Evolutionary conservation across 139 green algal genomes (phyloP).

Genomic region (Zygnema circumcarinatum): DNA sequence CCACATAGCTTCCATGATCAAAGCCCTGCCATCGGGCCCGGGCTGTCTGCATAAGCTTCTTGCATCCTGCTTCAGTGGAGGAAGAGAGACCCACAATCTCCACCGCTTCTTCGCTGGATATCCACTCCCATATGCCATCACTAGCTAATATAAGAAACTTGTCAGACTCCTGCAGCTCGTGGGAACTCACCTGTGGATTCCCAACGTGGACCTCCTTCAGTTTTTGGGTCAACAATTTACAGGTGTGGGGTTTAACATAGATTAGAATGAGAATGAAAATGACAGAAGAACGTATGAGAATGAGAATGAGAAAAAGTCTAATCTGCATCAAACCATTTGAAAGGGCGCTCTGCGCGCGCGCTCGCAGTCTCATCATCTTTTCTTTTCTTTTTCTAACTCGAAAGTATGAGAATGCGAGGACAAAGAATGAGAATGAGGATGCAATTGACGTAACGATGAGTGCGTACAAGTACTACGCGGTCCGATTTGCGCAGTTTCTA

Average conservation of each 20-base stretch:
- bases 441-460: no score
- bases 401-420: no score
- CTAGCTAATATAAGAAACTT: slow-evolving; percentile 84
- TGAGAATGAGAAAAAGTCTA: no score
- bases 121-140: slow-evolving; percentile 88
- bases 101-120: slow-evolving; percentile 78
- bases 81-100: slow-evolving; percentile 3
- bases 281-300: no score
- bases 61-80: slow-evolving; percentile 24
- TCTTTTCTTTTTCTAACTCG: no score
- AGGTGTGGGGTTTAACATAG: neutral
- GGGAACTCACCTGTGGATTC: slow-evolving; percentile 15
- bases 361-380: no score
- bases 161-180: slow-evolving; percentile 63
- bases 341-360: no score
- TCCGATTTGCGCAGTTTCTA: no score
- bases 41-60: slow-evolving; percentile 34
- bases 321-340: no score
- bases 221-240: neutral
- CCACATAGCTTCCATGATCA: slow-evolving; percentile 39
- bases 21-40: slow-evolving; percentile 17
- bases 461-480: no score
- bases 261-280: neutral
- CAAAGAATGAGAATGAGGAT: no score
- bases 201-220: neutral